phyloP scores from a whole-genome alignment of 176 grass and related monocot species.

The Pontederia crassipes region DNA sequence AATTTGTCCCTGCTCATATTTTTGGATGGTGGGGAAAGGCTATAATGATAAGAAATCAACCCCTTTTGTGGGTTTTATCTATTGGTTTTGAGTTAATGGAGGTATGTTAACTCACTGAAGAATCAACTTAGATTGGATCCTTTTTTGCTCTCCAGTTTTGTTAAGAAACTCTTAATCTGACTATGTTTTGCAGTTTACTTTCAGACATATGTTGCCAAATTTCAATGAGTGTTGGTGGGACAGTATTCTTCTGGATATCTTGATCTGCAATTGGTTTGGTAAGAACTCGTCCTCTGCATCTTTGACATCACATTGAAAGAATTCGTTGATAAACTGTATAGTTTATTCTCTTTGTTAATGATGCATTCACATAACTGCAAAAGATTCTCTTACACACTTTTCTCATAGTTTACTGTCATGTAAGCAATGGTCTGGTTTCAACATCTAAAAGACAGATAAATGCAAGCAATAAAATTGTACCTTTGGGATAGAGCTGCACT shows the following conservation, averaged over 20 bases:
- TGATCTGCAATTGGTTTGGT: constrained; percentile 99
- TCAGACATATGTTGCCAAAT: constrained; percentile 99
- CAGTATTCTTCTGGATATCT: constrained; percentile 90
- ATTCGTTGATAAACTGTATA: neutral
- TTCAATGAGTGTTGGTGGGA: constrained; percentile 99
- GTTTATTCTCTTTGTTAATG: no score
- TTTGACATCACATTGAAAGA: neutral
- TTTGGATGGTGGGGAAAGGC: constrained; percentile 99
- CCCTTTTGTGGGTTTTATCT: constrained; percentile 94
- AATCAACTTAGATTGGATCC: neutral
- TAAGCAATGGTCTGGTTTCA: no score
- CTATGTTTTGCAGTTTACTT: constrained; percentile 58
- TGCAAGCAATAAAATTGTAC: no score
- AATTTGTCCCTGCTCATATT: constrained; percentile 94
- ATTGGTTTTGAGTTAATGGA: constrained; percentile 99
- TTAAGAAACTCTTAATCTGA: neutral
- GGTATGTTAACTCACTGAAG: constrained; percentile 17
- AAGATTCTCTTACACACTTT: no score
- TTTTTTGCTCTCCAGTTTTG: neutral
- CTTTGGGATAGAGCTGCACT: no score
- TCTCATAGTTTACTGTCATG: no score
- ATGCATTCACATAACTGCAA: no score
- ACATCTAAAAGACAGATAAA: no score
- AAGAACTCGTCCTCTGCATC: constrained; percentile 12
- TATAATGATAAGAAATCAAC: constrained; percentile 99